phyloP scores from a whole-genome alignment of 73 alveolate genomes.

The Paramecium octaurelia region DNA sequence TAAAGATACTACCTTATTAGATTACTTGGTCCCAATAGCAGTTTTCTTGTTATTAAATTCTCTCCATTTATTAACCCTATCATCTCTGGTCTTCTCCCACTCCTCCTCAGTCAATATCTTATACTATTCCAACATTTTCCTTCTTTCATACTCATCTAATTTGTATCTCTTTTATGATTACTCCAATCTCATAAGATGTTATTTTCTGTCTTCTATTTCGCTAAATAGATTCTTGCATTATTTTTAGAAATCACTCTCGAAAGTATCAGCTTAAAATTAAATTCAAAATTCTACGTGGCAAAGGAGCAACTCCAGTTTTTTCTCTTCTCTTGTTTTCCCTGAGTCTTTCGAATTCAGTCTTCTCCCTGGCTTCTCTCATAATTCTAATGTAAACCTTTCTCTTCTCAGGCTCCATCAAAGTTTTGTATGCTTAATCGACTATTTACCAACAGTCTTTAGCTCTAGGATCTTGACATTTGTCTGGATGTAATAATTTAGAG shows the following conservation, averaged over 20 bases:
- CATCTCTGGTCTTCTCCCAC: constrained; percentile 95
- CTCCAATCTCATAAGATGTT: constrained; percentile 80
- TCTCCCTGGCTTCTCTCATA: constrained; percentile 94
- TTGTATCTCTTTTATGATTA: constrained; percentile 76
- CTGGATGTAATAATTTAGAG: constrained; percentile 92
- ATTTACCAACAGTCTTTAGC: constrained; percentile 91
- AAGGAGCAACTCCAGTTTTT: constrained; percentile 75
- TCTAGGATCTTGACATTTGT: constrained; percentile 85
- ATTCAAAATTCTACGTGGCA: constrained; percentile 68
- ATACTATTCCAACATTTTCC: constrained; percentile 74
- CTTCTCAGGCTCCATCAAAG: constrained; percentile 86
- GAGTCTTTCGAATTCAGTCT: constrained; percentile 84
- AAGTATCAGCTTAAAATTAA: constrained; percentile 40
- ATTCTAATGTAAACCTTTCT: constrained; percentile 80
- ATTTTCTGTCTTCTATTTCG: constrained; percentile 92
- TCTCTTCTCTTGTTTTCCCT: constrained; percentile 82
- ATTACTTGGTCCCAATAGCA: constrained; percentile 53
- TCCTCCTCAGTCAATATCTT: constrained; percentile 84
- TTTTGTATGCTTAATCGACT: constrained; percentile 88
- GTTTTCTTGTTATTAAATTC: constrained; percentile 79
- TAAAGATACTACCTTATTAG: neutral
- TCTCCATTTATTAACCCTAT: constrained; percentile 94
- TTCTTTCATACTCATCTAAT: constrained; percentile 86
- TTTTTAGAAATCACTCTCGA: constrained; percentile 75
- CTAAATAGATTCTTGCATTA: constrained; percentile 86